These are phyloP conservation scores for Mortierella sp. DNA, from an alignment of 371 early-diverging fungal species.

Conservation along the genomic window DNA sequence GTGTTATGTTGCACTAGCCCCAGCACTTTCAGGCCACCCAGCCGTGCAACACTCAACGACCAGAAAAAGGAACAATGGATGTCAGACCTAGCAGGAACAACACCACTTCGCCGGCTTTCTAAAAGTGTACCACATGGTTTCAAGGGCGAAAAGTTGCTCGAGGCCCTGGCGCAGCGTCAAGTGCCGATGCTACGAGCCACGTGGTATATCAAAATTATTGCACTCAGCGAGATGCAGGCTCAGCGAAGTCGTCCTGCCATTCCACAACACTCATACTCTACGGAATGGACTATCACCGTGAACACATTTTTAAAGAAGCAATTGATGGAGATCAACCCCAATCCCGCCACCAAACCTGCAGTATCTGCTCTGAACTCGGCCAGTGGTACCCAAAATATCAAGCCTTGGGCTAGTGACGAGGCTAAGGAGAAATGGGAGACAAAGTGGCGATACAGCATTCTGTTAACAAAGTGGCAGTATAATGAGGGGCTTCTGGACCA, in stretches of 20 bases:
- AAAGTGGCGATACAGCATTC: constrained; percentile 70
- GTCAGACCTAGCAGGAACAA: constrained; percentile 65
- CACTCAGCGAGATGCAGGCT: constrained; percentile 51
- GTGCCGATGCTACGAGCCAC: constrained; percentile 79
- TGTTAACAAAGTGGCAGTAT: constrained; percentile 76
- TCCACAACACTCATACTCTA: constrained; percentile 38
- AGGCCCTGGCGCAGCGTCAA: constrained; percentile 63
- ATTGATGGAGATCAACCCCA: constrained; percentile 57
- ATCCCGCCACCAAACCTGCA: constrained; percentile 19
- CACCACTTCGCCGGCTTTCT: constrained; percentile 66
- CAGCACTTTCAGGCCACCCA: constrained; percentile 67
- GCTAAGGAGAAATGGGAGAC: constrained; percentile 64
- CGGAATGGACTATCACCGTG: constrained; percentile 49
- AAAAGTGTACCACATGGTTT: constrained; percentile 72
- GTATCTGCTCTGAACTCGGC: constrained; percentile 48
- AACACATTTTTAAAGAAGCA: constrained; percentile 56
- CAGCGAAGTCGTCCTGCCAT: constrained; percentile 30
- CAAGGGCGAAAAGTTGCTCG: constrained; percentile 73
- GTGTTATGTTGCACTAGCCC: constrained; percentile 41
- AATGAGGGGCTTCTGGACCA: constrained; percentile 79
- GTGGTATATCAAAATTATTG: constrained; percentile 81
- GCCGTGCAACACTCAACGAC: constrained; percentile 64
- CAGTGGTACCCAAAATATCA: constrained; percentile 49
- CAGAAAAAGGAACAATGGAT: constrained; percentile 69
- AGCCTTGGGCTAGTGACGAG: constrained; percentile 64